These are phyloP conservation scores for Fusarium odoratissimum DNA, from an alignment of 2,329 filamentous ascomycete species.

Conservation along the genomic window DNA sequence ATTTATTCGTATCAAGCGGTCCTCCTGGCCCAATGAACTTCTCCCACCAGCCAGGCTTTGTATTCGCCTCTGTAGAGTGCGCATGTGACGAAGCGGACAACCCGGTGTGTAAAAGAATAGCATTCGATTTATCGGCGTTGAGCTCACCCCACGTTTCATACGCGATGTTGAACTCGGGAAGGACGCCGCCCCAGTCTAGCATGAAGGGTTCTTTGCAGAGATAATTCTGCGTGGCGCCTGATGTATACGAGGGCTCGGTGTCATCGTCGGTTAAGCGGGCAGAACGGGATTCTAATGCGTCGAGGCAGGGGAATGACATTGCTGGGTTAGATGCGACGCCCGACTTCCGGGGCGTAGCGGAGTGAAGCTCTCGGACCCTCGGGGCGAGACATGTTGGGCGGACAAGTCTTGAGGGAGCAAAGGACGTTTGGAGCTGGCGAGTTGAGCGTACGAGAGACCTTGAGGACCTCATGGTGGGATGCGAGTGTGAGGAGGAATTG, in stretches of 20 bases:
- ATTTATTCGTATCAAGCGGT: slow-evolving; percentile 89
- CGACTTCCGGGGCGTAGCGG: slow-evolving; percentile 38
- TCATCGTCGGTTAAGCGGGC: slow-evolving; percentile 77
- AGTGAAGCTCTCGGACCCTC: slow-evolving; percentile 40
- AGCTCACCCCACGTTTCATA: slow-evolving; percentile 93
- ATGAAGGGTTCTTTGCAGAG: slow-evolving; percentile 79
- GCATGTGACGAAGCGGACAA: slow-evolving; percentile 98
- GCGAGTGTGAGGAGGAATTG: slow-evolving; percentile 1
- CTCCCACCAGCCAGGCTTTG: slow-evolving; percentile 97
- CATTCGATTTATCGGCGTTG: slow-evolving; percentile 85
- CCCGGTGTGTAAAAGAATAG: slow-evolving; percentile 91
- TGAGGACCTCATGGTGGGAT: slow-evolving; percentile 39
- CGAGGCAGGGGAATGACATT: slow-evolving; percentile 90
- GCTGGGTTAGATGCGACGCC: slow-evolving; percentile 77
- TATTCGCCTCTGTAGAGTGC: slow-evolving; percentile 87
- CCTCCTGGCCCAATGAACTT: slow-evolving; percentile 92
- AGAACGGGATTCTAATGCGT: slow-evolving; percentile 83
- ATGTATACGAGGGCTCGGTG: slow-evolving; percentile 94
- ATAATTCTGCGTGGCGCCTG: slow-evolving; percentile 83
- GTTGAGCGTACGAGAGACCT: slow-evolving; percentile 32
- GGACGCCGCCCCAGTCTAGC: slow-evolving; percentile 94
- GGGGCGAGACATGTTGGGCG: slow-evolving; percentile 11
- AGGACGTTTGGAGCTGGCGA: slow-evolving; percentile 29
- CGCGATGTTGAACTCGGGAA: slow-evolving; percentile 88
- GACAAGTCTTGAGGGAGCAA: not conserved